phyloP scores from a whole-genome alignment of 2,329 filamentous ascomycete species.

The Ophiostoma himal-ulmi region DNA sequence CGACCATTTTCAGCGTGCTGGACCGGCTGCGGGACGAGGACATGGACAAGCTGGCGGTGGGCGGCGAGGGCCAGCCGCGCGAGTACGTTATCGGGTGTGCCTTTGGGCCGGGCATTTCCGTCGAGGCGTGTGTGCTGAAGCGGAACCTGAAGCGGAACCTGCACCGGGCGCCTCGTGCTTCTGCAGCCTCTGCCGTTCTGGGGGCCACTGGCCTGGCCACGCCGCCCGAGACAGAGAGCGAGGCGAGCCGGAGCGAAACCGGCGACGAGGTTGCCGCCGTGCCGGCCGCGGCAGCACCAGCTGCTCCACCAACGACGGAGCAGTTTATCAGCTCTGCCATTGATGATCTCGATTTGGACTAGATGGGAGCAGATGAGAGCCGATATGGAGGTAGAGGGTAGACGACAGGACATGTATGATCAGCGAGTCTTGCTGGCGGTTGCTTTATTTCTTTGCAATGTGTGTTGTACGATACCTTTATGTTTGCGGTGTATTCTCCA shows the following conservation, averaged over 20 bases:
- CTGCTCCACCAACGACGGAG: background rate
- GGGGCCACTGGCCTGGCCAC: slow-evolving; percentile 43
- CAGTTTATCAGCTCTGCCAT: slow-evolving; percentile 33
- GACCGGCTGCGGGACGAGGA: slow-evolving; percentile 54
- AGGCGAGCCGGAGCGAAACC: slow-evolving; percentile 39
- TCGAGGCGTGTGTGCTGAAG: slow-evolving; percentile 64
- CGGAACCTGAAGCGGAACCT: slow-evolving; percentile 35
- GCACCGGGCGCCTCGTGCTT: slow-evolving; percentile 38
- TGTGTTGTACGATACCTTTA: background rate
- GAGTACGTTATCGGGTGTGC: slow-evolving; percentile 62
- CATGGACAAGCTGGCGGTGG: slow-evolving; percentile 52
- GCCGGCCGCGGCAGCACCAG: background rate
- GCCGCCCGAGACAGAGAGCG: slow-evolving; percentile 51
- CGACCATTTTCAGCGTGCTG: slow-evolving; percentile 63
- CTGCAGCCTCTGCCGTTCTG: slow-evolving; percentile 28
- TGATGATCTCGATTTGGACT: slow-evolving; percentile 33
- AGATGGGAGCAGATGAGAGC: too few relatives aligned
- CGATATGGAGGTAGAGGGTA: background rate
- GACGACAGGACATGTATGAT: background rate
- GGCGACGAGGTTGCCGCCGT: slow-evolving; percentile 34
- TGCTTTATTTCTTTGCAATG: background rate
- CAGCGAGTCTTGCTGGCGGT: background rate
- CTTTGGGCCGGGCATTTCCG: slow-evolving; percentile 62
- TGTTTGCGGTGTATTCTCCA: background rate
- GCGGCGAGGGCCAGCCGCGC: slow-evolving; percentile 38